Evolutionary conservation across 306 rosid genomes (phyloP).

Genomic region (Luffa aegyptiaca): DNA sequence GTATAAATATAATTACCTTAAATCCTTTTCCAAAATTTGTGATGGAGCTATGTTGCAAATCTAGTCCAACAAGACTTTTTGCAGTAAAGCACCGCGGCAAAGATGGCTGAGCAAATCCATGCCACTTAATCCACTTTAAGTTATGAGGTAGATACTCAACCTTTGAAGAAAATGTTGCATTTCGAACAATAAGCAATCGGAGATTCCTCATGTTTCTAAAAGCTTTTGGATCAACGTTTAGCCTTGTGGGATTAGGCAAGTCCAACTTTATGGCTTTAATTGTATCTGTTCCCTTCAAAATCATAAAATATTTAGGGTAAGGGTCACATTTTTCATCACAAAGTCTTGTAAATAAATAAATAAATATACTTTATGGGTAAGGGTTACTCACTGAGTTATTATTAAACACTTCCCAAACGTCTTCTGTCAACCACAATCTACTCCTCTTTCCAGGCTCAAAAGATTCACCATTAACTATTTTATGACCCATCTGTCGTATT

Average conservation of each 20-base stretch:
- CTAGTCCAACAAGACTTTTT: no score
- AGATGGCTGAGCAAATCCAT: background rate
- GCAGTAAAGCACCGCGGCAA: background rate
- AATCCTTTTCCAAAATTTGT: background rate
- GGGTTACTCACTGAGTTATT: background rate
- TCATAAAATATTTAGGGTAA: no score
- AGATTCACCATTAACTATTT: slow-evolving; percentile 9
- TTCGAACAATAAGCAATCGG: no score
- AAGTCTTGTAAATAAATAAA: no score
- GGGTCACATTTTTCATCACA: no score
- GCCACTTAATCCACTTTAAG: background rate
- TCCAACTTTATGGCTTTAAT: background rate
- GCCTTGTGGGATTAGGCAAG: no score
- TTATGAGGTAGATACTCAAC: background rate
- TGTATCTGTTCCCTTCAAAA: background rate
- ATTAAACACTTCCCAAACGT: background rate
- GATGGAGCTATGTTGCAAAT: background rate
- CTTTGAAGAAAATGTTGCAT: background rate
- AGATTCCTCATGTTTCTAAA: background rate
- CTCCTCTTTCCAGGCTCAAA: background rate
- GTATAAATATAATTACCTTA: background rate
- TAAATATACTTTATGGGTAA: no score
- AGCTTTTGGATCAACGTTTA: no score
- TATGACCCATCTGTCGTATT: slow-evolving; percentile 41
- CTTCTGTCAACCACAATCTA: slow-evolving; percentile 3